Evolutionary conservation across 768 basidiomycete species (phyloP), one percentile per base, ranked within the genome.

Genomic region (Termitomyces sp.): DNA sequence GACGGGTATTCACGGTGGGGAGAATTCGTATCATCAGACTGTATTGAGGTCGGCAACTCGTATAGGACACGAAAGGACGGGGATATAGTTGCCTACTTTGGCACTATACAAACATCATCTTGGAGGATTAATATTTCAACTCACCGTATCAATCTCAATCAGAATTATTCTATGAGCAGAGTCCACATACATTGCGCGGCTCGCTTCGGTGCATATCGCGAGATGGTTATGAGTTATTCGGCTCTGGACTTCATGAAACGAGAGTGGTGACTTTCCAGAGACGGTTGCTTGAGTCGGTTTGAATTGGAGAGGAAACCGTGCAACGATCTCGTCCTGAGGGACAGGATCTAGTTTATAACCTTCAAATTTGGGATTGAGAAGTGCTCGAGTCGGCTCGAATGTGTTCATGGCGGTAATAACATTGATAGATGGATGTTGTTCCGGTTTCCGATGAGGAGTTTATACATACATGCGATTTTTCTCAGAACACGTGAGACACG

Each of bases 151-250:
- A 43, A 90, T 51, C 41, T 79, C 75, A n/a, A 89, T 73, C 6
- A 82, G 62, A 47, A 91, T 76, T 11, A 92, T 82, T 52, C 76
- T 79, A 53, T 81, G 79, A 4, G 82, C 75, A 34, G 79, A 74
- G 63, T 93, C 92, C 25, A 94, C 71, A 63, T 92, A 95, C 27
- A 85, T 71, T 3, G 83, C 83, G 23, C 75, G 74, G 21, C 75
- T 71, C 11, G 75, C 73, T 35, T 77, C 67, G 16, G 68, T 66
- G 19, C 81, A 79, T 3, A 83, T 70, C 12, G 78, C 71, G 14
- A 95, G 78, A 66, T 95, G 92, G 63, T 95, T 93, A 69, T 94
- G 89, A 16, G 86, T 81, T 58, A 95, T 90, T 48, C 92, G 78
- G 65, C 87, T 90, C 68, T 90, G 87, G 54, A 93, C 87, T 63